A percentile compares a stretch with the other conserved stretches of the same genome.
Evolutionary conservation across 768 basidiomycete species (phyloP).

Genomic region (Tricholoma terreum): DNA sequence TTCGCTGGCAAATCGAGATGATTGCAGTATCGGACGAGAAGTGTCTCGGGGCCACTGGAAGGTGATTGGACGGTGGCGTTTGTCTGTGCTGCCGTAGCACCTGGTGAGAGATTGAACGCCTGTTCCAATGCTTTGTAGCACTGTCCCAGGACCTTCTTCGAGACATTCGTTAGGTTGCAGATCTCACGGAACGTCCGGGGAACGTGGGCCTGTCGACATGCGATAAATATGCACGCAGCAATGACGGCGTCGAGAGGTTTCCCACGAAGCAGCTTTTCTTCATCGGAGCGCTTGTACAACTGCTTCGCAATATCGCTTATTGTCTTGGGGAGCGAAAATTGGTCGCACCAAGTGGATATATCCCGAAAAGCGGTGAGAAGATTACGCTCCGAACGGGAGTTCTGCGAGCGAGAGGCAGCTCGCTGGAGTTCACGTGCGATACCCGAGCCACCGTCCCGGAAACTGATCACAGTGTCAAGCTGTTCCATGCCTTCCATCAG

Average conservation of each 20-base stretch:
- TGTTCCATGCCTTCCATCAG: constrained; percentile 93
- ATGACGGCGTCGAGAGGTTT: constrained; percentile 92
- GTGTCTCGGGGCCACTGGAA: constrained; percentile 73
- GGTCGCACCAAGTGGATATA: constrained; percentile 92
- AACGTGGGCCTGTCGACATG: constrained; percentile 93
- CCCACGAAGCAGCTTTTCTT: constrained; percentile 88
- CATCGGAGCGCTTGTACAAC: constrained; percentile 94
- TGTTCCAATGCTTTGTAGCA: constrained; percentile 88
- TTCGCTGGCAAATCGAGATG: constrained; percentile 82
- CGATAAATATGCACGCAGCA: constrained; percentile 97
- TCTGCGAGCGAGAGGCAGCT: constrained; percentile 79
- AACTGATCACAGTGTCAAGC: constrained; percentile 92
- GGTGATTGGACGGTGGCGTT: constrained; percentile 43
- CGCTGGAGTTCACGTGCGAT: constrained; percentile 90
- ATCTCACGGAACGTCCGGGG: constrained; percentile 96
- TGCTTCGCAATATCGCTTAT: constrained; percentile 97
- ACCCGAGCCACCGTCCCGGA: constrained; percentile 92
- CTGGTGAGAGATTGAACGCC: constrained; percentile 85
- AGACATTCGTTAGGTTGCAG: constrained; percentile 87
- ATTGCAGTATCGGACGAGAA: constrained; percentile 92
- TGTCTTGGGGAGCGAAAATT: constrained; percentile 89
- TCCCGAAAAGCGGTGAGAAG: constrained; percentile 87
- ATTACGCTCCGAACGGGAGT: constrained; percentile 78
- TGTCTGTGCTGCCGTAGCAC: constrained; percentile 49
- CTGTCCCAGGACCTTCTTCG: constrained; percentile 93